A percentile compares a stretch with the other conserved stretches of the same genome.
Conservation (phyloP, 2,329 filamentous ascomycete species). For the Myriangium duriaei region DNA sequence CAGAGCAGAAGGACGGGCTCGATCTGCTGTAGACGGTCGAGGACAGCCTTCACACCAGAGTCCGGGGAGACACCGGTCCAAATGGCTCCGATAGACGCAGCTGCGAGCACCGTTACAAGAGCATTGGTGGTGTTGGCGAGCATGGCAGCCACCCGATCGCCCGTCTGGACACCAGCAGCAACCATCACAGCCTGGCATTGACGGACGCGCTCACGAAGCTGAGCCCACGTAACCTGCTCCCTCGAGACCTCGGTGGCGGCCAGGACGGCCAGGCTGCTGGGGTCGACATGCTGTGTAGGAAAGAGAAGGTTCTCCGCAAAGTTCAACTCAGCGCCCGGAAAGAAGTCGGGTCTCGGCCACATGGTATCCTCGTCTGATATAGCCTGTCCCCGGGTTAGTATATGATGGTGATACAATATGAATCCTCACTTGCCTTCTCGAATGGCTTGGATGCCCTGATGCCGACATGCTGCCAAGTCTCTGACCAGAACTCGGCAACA, state of each 20-base stretch:
- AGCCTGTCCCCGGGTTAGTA: slow-evolving; percentile 40
- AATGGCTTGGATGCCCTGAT: slow-evolving; percentile 56
- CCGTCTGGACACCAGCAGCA: slow-evolving; percentile 48
- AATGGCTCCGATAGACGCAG: slow-evolving; percentile 69
- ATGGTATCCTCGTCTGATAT: slow-evolving; percentile 55
- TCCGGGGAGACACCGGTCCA: slow-evolving; percentile 93
- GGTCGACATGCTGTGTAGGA: slow-evolving; percentile 48
- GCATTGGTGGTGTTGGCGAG: slow-evolving; percentile 84
- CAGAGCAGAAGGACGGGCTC: slow-evolving; percentile 70
- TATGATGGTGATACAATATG: slow-evolving; percentile 49
- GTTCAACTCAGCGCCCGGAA: slow-evolving; percentile 66
- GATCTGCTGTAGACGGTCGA: slow-evolving; percentile 80
- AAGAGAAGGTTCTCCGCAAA: slow-evolving; percentile 93
- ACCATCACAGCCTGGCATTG: slow-evolving; percentile 59
- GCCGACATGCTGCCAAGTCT: slow-evolving; percentile 72
- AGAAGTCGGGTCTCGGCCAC: slow-evolving; percentile 82
- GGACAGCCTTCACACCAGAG: slow-evolving; percentile 77
- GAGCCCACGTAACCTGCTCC: slow-evolving; percentile 60
- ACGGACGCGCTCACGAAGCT: slow-evolving; percentile 66
- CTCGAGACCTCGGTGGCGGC: slow-evolving; percentile 63
- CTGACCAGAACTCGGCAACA: slow-evolving; percentile 67
- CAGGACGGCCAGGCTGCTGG: slow-evolving; percentile 57
- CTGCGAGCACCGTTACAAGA: slow-evolving; percentile 74
- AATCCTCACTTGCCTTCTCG: slow-evolving; percentile 37
- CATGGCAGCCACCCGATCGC: slow-evolving; percentile 56